Evolutionary conservation across 2,329 filamentous ascomycete species (phyloP), one percentile per base, ranked within the genome.

Genomic region (Emmonsia crescens): DNA sequence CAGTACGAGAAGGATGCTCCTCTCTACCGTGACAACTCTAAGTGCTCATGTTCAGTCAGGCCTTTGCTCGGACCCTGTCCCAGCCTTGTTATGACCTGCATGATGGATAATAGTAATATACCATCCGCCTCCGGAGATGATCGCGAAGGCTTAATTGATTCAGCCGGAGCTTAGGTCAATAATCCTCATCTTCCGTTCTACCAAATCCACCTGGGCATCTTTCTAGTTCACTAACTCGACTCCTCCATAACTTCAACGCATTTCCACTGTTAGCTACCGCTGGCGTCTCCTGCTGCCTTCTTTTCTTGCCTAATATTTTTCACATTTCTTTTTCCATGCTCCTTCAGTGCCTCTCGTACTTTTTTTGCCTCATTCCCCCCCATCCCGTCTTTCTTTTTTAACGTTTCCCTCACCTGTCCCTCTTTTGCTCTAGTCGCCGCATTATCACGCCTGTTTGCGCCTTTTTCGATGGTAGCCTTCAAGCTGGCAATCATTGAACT

Each of bases 51-150:
- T 54, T 60, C 58, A 54, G 33, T 60, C 58, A 54, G 33, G 48
- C 27, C 24, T 44, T 55, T 55, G 38, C 59, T 52, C 44, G 49
- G 49, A 52, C 59, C 46, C 38, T 49, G 44, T 44, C 48, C 44
- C 44, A 55, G 49, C 59, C 59, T 36, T 55, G 59, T 42, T 42
- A 60, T 60, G 59, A 60, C 59, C 46, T 55, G 59, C 59, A 60
- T 60, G 36, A 60, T 60, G 59, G 59, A 55, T 44, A 55, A 55
- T 60, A 60, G 52, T 60, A 55, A 55, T 60, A 60, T 54, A 54
- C 19, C 59, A 44, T 52, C 49, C 33, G 33, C 33, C 31, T 52
- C 46, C 58, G 49, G 59, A 60, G 59, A 55, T 60, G 59, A 60
- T 60, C 48, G 27, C 59, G 29, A 55, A 60, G 48, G 48, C 59